These are phyloP conservation scores for Amniculicola lignicola DNA, from an alignment of 495 filamentous ascomycete species.

Conservation along the genomic window DNA sequence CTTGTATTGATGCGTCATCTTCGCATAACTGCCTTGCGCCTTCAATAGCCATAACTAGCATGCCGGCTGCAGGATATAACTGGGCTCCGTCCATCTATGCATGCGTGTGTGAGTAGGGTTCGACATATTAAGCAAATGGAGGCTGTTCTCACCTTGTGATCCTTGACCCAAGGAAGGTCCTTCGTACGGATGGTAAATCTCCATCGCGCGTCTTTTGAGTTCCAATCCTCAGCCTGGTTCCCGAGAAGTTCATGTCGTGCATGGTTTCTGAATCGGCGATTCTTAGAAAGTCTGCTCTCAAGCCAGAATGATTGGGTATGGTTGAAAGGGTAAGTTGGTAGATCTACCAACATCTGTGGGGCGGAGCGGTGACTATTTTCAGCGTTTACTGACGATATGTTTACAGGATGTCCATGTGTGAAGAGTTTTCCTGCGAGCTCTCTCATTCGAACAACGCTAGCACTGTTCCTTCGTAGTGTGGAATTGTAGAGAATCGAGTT, in stretches of 20 bases:
- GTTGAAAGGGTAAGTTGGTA: conserved; percentile 5
- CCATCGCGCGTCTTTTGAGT: not conserved
- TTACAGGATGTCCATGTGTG: not conserved
- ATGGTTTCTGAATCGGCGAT: not conserved
- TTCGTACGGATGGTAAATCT: not conserved
- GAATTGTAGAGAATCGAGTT: not conserved
- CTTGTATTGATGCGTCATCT: not conserved
- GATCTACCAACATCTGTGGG: not conserved
- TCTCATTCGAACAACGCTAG: not conserved
- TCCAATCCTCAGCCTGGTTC: not conserved
- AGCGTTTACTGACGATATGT: not conserved
- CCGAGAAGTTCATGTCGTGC: not conserved
- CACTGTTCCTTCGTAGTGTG: not conserved
- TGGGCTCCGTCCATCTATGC: not conserved
- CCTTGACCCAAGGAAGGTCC: conserved; percentile 1
- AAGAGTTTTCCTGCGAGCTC: not conserved
- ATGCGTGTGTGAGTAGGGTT: too few species aligned
- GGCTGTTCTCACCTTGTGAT: not conserved
- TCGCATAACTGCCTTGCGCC: not conserved
- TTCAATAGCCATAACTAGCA: not conserved
- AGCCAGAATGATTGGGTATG: conserved; percentile 2
- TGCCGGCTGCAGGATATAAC: not conserved
- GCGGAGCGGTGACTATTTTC: too few species aligned
- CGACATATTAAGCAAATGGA: not conserved
- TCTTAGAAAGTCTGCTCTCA: not conserved